Evolutionary conservation across 176 grass and related monocot species (phyloP).

Genomic region (Phragmites australis): DNA sequence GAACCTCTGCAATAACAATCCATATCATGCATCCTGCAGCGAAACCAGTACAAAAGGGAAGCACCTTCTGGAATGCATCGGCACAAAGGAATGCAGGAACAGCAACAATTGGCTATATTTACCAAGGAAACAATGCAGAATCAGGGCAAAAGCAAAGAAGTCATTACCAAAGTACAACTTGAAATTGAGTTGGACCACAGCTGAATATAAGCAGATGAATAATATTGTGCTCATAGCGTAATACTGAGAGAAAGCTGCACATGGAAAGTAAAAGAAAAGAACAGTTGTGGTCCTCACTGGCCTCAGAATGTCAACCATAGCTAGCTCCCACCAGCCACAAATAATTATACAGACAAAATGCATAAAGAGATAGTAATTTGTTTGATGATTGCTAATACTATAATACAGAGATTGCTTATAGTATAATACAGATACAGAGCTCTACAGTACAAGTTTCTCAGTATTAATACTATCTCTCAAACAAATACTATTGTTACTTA

Average conservation of each 20-base stretch:
- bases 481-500: conserved; percentile 14
- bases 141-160: conserved; percentile 23
- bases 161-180: conserved; percentile 24
- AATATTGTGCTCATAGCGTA: conserved; percentile 7
- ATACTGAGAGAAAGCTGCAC: neutral
- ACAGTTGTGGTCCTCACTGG: neutral
- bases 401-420: neutral
- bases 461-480: neutral
- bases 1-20: conserved; percentile 99
- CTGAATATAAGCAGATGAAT: neutral
- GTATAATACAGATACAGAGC: neutral
- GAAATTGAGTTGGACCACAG: neutral
- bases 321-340: neutral
- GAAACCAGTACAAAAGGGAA: conserved; percentile 97
- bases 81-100: conserved; percentile 95
- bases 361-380: neutral
- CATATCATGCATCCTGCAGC: conserved; percentile 99
- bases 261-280: conserved; percentile 9
- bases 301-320: neutral
- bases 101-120: conserved; percentile 85
- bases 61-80: conserved; percentile 85
- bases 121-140: conserved; percentile 16
- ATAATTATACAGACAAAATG: neutral
- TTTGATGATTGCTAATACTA: neutral
- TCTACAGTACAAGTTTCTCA: neutral